Evolutionary conservation across 805 yeast genomes (phyloP).

Genomic region (Pichia phayaonensis): DNA sequence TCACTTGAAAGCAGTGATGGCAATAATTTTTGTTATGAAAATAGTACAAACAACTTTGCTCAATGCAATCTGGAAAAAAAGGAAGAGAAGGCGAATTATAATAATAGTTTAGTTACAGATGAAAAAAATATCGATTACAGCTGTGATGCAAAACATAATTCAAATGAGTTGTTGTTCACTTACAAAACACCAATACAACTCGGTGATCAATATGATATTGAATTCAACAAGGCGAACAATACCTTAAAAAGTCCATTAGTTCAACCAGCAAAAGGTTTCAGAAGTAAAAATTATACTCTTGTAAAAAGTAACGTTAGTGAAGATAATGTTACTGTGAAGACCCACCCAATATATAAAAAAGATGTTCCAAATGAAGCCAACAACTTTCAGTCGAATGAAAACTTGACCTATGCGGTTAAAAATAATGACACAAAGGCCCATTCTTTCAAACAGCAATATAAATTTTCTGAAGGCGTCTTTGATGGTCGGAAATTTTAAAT

Average conservation of each 20-base stretch:
- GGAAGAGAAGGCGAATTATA: background rate
- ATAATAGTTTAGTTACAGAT: background rate
- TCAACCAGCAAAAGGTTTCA: background rate
- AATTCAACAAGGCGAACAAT: background rate
- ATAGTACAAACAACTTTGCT: background rate
- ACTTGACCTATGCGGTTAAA: background rate
- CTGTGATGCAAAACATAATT: background rate
- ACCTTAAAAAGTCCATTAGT: background rate
- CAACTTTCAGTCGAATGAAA: slow-evolving; percentile 4
- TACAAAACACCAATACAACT: background rate
- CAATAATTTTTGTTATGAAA: background rate
- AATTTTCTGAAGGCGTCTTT: background rate
- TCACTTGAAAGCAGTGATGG: background rate
- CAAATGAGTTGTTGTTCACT: background rate
- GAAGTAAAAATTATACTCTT: background rate
- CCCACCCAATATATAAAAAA: background rate
- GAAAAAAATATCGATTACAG: too few relatives aligned
- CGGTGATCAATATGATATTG: background rate
- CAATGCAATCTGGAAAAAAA: background rate
- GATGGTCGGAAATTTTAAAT: background rate
- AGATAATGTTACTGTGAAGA: background rate
- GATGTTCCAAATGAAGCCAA: slow-evolving; percentile 1
- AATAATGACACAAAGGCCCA: background rate
- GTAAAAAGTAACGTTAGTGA: background rate
- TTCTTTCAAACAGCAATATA: background rate